These are phyloP conservation scores for Penicillium sp. DNA, from an alignment of 2,329 filamentous ascomycete species.

Conservation along the genomic window DNA sequence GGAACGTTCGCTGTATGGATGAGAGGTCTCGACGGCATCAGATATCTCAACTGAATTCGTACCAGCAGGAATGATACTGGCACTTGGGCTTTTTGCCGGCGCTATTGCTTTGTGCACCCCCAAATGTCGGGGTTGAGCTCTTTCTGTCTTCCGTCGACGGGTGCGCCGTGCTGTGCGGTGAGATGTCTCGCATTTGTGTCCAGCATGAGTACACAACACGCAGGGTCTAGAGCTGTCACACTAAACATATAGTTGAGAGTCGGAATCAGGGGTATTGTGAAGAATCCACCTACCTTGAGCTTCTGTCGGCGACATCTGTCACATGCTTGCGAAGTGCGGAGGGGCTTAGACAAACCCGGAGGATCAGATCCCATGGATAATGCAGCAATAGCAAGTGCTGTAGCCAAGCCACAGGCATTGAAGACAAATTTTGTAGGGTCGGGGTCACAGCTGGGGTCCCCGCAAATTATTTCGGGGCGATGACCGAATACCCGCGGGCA, in stretches of 20 bases:
- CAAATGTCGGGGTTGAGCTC: background rate
- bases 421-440: background rate
- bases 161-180: conserved; percentile 1
- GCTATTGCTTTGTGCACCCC: conserved; percentile 3
- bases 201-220: conserved; percentile 18
- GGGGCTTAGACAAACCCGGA: background rate
- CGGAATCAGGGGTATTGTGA: conserved; percentile 37
- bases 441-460: background rate
- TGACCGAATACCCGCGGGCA: conserved; percentile 1
- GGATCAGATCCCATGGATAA: background rate
- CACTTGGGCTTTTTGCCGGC: background rate
- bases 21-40: background rate
- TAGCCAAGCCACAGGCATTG: background rate
- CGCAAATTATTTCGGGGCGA: background rate
- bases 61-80: background rate
- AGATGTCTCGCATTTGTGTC: conserved; percentile 19
- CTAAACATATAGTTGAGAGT: background rate
- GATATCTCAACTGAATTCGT: background rate
- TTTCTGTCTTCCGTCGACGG: background rate
- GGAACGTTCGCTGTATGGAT: background rate
- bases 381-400: background rate
- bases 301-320: conserved; percentile 24
- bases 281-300: conserved; percentile 34
- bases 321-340: conserved; percentile 17
- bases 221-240: conserved; percentile 57